Conservation (phyloP, 331 rosid genomes). For the Ulmus americana region DNA sequence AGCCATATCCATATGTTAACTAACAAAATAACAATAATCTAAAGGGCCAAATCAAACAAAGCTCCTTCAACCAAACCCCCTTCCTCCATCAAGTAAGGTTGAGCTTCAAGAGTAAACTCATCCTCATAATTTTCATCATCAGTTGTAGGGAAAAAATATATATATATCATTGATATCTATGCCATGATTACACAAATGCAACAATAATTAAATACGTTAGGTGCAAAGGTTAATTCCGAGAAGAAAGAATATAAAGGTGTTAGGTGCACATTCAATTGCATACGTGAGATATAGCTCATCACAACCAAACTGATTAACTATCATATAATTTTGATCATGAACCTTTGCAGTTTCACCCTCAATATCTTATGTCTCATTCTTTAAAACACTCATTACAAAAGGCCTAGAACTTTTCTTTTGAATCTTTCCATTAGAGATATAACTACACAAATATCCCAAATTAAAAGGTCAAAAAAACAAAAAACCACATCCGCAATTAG, state of each 20-base stretch:
- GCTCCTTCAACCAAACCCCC: conserved; percentile 58
- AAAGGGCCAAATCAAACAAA: conserved; percentile 29
- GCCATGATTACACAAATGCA: background rate
- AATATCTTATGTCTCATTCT: conserved; percentile 42
- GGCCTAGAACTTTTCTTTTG: conserved; percentile 30
- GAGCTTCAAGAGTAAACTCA: conserved; percentile 35
- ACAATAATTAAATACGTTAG: background rate
- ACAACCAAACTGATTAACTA: conserved; percentile 39
- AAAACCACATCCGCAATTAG: background rate
- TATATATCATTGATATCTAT: background rate
- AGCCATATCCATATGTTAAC: background rate
- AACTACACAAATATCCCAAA: background rate
- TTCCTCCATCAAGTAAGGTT: conserved; percentile 56
- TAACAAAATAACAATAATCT: conserved; percentile 13
- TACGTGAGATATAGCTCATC: conserved; percentile 61
- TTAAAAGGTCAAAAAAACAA: conserved; percentile 11
- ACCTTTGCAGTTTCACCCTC: conserved; percentile 39
- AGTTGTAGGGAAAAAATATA: conserved; percentile 29
- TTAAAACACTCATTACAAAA: conserved; percentile 52
- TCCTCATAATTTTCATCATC: conserved; percentile 53
- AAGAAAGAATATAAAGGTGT: background rate
- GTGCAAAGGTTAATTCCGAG: background rate
- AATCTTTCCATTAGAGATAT: conserved; percentile 25
- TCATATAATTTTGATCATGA: conserved; percentile 16
- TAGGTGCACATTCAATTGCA: background rate